Base-by-base conservation (phyloP, 164 flowering plant species). In the Aristolochia californica region DNA sequence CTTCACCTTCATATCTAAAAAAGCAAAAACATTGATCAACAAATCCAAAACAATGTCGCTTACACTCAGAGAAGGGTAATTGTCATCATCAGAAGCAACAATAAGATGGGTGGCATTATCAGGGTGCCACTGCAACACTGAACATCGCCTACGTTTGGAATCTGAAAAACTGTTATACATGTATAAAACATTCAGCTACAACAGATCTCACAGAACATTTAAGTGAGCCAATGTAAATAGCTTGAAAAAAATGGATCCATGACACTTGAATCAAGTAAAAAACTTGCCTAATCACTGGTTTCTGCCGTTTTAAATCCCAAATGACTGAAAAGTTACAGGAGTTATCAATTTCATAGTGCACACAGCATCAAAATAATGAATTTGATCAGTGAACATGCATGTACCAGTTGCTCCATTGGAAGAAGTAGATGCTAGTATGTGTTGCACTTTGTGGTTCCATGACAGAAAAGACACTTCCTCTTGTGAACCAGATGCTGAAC, bases 51-150 rank as follows among this genome's bases (percentile, higher is more conserved):
- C 54, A 58, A n/a, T 9, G 43, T 10, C 11, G 34, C 58, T 62
- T 87, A 94, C 99, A 78, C 76, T 78, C 22, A 88, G 53, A 48
- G 85, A 57, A 63, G 99, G 99, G 18, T 88, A 83, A 56, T 56
- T 60, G 63, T 94, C 99, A 60, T 94, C 99, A 72, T 94, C 97
- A n/a, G 97, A 90, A 64, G 99, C 99, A 70, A 90, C 88, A 64
- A 94, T 74, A 38, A 94, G 86, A 70, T 90, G 96, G 27, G 97
- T 94, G 18, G 95, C 87, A 74, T 81, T 58, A 60, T 88, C 97
- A 58, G 99, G 99, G 70, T 90, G 70, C 99, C 99, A 94, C 73
- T 94, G 99, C 72, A 94, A 73, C 59, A 88, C 99, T 65, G 99
- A 94, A 78, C 95, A 88, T 40, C 96, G 79, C 68, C 93, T 82